phyloP scores from a whole-genome alignment of 164 flowering plant genomes.

The Annona squamosa region DNA sequence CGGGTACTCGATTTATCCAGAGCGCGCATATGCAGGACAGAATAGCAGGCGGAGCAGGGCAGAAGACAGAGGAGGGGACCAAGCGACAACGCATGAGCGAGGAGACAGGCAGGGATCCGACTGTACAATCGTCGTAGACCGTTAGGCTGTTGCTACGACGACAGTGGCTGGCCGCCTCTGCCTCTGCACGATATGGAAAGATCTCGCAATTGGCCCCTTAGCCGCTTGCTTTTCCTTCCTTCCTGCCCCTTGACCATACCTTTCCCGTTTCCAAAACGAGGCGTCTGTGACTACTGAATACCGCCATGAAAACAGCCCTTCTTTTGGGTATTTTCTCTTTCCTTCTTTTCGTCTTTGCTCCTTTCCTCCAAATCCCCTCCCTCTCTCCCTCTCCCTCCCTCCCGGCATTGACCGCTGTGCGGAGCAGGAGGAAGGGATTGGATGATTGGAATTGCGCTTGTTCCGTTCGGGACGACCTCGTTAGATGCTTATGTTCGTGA shows the following conservation, averaged over 20 bases:
- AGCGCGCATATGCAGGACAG: not conserved
- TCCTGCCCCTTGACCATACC: constrained; percentile 6
- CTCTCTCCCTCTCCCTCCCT: not conserved
- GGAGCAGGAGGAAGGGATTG: too few species aligned
- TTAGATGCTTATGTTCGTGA: not conserved
- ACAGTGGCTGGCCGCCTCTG: not conserved
- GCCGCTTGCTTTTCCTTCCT: not conserved
- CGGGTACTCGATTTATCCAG: not conserved
- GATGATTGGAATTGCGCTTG: not conserved
- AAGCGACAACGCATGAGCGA: constrained; percentile 4
- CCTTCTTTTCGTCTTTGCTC: not conserved
- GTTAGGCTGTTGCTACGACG: constrained; percentile 5
- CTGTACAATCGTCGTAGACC: constrained; percentile 1
- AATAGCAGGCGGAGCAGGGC: not conserved
- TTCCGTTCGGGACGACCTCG: not conserved
- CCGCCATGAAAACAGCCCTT: not conserved
- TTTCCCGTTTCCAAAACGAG: constrained; percentile 6
- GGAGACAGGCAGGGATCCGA: not conserved
- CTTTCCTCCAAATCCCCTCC: not conserved
- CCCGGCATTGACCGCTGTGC: not conserved
- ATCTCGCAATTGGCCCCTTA: not conserved
- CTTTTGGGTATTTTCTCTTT: not conserved
- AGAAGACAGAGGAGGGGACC: not conserved
- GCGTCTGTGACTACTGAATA: not conserved
- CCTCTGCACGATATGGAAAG: not conserved